These are phyloP conservation scores for Leptographium procerum DNA, from an alignment of 2,329 filamentous ascomycete species.

Conservation along the genomic window DNA sequence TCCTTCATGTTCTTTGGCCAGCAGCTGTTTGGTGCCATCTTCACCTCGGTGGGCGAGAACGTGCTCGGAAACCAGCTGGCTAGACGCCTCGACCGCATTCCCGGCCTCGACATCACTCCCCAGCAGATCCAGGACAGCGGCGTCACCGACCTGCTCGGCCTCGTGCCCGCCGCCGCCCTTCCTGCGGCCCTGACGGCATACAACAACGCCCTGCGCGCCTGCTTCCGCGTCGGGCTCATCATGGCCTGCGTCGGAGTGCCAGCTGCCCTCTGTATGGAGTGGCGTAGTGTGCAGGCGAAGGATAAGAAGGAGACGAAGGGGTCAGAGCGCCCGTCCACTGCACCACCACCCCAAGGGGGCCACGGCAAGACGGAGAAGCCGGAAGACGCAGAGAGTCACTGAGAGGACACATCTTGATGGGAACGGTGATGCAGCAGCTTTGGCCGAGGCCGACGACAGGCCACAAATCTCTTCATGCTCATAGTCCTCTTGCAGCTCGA, in stretches of 20 bases:
- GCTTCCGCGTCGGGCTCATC: slow-evolving; percentile 42
- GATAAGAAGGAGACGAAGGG: too few species aligned
- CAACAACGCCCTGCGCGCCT: slow-evolving; percentile 41
- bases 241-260: slow-evolving; percentile 26
- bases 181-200: too few species aligned
- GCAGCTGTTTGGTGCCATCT: slow-evolving; percentile 12
- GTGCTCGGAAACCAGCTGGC: slow-evolving; percentile 9
- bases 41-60: slow-evolving; percentile 9
- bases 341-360: too few species aligned
- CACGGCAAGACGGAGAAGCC: too few species aligned
- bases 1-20: slow-evolving; percentile 33
- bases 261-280: too few species aligned
- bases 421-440: slow-evolving; percentile 26
- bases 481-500: too few species aligned
- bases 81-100: too few species aligned
- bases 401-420: too few species aligned
- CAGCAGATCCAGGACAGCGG: slow-evolving; percentile 6
- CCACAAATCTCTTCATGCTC: too few species aligned
- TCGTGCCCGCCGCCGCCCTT: not conserved
- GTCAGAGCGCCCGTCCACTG: too few species aligned
- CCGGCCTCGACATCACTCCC: not conserved
- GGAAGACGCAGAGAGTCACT: too few species aligned
- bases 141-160: slow-evolving; percentile 3
- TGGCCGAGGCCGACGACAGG: slow-evolving; percentile 22
- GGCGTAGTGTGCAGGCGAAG: too few species aligned